These are phyloP conservation scores for Wickerhamomyces hampshirensis DNA, from an alignment of 805 yeast genomes.

Conservation along the genomic window DNA sequence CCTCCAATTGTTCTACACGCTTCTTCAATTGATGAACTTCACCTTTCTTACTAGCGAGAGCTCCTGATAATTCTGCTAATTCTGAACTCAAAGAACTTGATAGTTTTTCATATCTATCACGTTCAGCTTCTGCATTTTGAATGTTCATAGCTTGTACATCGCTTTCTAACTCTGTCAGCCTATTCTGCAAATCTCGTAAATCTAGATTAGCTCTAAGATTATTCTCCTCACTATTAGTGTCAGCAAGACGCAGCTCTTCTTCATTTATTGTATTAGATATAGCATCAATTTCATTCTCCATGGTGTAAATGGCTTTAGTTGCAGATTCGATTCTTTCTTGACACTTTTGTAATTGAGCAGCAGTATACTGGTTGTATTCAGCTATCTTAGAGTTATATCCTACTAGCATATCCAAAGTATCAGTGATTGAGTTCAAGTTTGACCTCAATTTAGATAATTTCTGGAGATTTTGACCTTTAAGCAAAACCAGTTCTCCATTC, in stretches of 20 bases:
- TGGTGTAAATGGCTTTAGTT: constrained; percentile 13
- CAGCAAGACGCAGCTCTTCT: constrained; percentile 41
- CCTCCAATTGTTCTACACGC: constrained; percentile 51
- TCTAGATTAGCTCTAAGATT: constrained; percentile 63
- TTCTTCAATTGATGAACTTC: constrained; percentile 80
- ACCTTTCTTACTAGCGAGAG: constrained; percentile 74
- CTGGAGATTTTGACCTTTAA: no score
- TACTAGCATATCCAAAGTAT: constrained; percentile 16
- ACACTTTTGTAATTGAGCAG: constrained; percentile 1
- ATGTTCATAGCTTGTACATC: constrained; percentile 44
- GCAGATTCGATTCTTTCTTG: constrained; percentile 11
- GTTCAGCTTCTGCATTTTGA: constrained; percentile 53
- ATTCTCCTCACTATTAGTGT: constrained; percentile 57
- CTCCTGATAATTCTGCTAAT: constrained; percentile 53
- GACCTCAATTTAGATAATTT: no score
- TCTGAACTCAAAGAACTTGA: constrained; percentile 44
- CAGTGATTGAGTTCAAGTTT: no score
- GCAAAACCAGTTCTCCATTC: constrained; percentile 8
- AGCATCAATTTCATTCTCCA: constrained; percentile 27
- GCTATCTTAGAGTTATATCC: constrained; percentile 33
- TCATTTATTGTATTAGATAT: constrained; percentile 26
- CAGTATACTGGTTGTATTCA: constrained; percentile 1
- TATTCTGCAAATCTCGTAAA: constrained; percentile 38
- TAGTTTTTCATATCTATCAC: constrained; percentile 56
- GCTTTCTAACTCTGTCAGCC: constrained; percentile 32